Conservation (phyloP, 345 rosid species). For the Rhizophora mangle region DNA sequence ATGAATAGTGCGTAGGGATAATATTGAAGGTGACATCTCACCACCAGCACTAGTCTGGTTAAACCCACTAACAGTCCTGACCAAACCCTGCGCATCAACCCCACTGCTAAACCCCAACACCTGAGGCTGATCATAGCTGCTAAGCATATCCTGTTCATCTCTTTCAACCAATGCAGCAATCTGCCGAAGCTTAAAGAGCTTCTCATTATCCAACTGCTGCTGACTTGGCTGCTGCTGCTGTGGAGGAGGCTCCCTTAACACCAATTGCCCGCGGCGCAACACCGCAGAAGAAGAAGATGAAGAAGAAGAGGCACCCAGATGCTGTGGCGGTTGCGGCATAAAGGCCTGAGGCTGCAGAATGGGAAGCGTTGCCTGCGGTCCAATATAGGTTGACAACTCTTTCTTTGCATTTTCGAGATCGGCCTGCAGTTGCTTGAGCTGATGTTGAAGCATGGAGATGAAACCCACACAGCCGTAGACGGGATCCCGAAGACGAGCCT, state of each 20-base stretch:
- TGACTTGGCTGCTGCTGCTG: constrained; percentile 26
- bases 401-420: constrained; percentile 55
- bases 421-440: constrained; percentile 46
- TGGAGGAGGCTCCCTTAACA: constrained; percentile 30
- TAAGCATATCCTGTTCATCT: constrained; percentile 60
- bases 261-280: constrained; percentile 29
- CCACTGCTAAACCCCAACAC: constrained; percentile 41
- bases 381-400: constrained; percentile 55
- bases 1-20: constrained; percentile 52
- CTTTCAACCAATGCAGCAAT: constrained; percentile 50
- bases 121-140: constrained; percentile 45
- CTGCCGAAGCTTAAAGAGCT: constrained; percentile 58
- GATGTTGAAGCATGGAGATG: constrained; percentile 66
- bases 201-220: constrained; percentile 33
- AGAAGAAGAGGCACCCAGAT: constrained; percentile 36
- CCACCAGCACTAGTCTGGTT: constrained; percentile 30
- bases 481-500: constrained; percentile 72
- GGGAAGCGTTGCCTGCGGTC: constrained; percentile 50
- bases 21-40: constrained; percentile 42
- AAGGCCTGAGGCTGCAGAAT: constrained; percentile 32
- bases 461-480: constrained; percentile 84
- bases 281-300: constrained; percentile 24
- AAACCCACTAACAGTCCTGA: constrained; percentile 38
- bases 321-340: constrained; percentile 26
- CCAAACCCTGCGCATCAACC: constrained; percentile 36